phyloP scores from a whole-genome alignment of 139 green algal species.

The Coccomyxa sp. region DNA sequence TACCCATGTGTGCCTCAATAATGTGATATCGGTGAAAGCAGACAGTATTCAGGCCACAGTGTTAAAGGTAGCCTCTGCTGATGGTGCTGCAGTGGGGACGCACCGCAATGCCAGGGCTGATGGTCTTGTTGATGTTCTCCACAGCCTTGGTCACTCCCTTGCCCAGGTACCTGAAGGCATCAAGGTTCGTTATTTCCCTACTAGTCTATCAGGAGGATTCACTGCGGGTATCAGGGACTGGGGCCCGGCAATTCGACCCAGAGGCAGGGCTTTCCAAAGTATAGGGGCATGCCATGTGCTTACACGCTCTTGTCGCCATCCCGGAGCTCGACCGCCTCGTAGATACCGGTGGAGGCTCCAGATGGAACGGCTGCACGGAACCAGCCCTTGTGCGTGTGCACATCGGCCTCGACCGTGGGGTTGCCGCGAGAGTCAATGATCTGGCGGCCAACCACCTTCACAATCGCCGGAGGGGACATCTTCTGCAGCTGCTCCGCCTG shows the following conservation, averaged over 20 bases:
- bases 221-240: background rate
- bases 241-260: background rate
- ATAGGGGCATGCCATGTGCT: background rate
- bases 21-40: too few relatives aligned
- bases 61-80: background rate
- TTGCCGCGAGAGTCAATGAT: constrained; percentile 98
- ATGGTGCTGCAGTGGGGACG: background rate
- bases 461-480: constrained; percentile 68
- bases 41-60: background rate
- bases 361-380: constrained; percentile 88
- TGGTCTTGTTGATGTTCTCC: constrained; percentile 92
- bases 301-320: constrained; percentile 89
- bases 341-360: constrained; percentile 92
- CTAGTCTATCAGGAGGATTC: background rate
- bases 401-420: constrained; percentile 91
- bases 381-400: constrained; percentile 86
- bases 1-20: too few relatives aligned
- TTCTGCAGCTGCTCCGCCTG: constrained; percentile 62
- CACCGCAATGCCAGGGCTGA: constrained; percentile 83
- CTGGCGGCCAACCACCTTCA: constrained; percentile 85
- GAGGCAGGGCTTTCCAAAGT: too few relatives aligned
- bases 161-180: constrained; percentile 71
- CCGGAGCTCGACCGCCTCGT: constrained; percentile 97
- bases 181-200: background rate
- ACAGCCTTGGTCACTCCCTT: constrained; percentile 96